These are phyloP conservation scores for Malassezia globosa DNA, from an alignment of 1,284 basidiomycete genomes.

Conservation along the genomic window DNA sequence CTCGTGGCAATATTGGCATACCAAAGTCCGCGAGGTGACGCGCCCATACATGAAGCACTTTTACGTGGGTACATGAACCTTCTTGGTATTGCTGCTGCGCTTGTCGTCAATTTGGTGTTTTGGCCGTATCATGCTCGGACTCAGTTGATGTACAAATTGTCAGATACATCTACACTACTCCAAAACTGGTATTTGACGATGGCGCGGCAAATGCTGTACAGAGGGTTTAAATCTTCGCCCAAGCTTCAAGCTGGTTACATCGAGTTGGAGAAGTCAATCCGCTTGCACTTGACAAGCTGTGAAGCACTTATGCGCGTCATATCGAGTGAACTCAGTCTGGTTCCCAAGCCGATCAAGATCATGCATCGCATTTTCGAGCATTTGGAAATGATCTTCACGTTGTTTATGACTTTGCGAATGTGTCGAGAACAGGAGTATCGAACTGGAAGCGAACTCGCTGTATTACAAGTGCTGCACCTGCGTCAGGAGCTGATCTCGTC, in stretches of 20 bases:
- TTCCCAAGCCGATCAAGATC: constrained; percentile 49
- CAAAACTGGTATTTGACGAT: constrained; percentile 33
- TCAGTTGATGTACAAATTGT: constrained; percentile 25
- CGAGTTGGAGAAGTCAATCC: constrained; percentile 35
- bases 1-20: constrained; percentile 49
- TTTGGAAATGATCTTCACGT: constrained; percentile 47
- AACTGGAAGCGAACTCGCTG: constrained; percentile 23
- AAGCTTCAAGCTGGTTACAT: constrained; percentile 23
- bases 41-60: constrained; percentile 18
- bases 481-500: constrained; percentile 49
- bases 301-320: constrained; percentile 44
- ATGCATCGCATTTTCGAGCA: constrained; percentile 48
- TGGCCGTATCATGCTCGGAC: constrained; percentile 41
- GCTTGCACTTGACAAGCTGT: constrained; percentile 43
- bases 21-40: constrained; percentile 22
- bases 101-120: constrained; percentile 32
- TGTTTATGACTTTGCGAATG: constrained; percentile 47
- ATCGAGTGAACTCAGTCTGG: constrained; percentile 49
- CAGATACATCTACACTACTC: constrained; percentile 22
- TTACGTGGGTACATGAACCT: constrained; percentile 38
- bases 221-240: constrained; percentile 18
- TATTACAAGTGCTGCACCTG: constrained; percentile 50
- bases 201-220: constrained; percentile 34
- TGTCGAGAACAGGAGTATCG: constrained; percentile 47
- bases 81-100: constrained; percentile 35